Evolutionary conservation across 805 yeast genomes (phyloP), one percentile per base, ranked within the genome.

Genomic region (Saccharomycopsis amapae): DNA sequence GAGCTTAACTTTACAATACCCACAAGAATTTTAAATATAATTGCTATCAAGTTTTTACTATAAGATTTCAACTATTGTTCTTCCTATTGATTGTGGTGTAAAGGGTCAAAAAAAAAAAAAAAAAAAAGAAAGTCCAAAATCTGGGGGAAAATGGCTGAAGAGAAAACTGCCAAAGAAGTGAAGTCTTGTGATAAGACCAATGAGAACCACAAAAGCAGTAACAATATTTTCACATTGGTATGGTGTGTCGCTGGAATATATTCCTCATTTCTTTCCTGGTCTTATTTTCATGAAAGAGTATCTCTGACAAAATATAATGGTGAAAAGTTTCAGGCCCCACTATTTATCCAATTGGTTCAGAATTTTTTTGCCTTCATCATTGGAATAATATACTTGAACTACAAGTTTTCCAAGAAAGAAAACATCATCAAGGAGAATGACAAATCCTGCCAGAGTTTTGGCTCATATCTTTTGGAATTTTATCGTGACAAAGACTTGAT

Each of bases 211-310:
- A n/a, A n/a, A n/a, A n/a, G n/a, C n/a, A n/a, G n/a, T n/a, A n/a
- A n/a, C 9, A 31, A 31, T 31, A n/a, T 31, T n/a, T 24, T 36
- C 38, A 41, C 40, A 13, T 40, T 50, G 17, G 4, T 50, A 31
- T 37, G 37, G 32, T 50, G 53, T 20, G 49, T 50, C 3, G 33
- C 40, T 10, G 97, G 97, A 0, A 85, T 93, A 31, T 93, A 93
- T 58, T 78, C 76, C 2, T 82, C 96, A 40, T 93, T 93, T 56
- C 65, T 93, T 23, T 73, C 90, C 1, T 93, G 98, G 98, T 88
- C 95, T 0, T 73, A 86, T 31, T 74, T 93, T 10, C 97, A 93
- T 59, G 98, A 93, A 62, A 79, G 90, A 39, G 77, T 93, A 53
- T 74, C 88, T 12, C 78, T 88, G 1, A 80, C 79, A 38, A 20